Base-by-base conservation (phyloP, 1,139 yeast species). In the Suhomyces taliae region DNA sequence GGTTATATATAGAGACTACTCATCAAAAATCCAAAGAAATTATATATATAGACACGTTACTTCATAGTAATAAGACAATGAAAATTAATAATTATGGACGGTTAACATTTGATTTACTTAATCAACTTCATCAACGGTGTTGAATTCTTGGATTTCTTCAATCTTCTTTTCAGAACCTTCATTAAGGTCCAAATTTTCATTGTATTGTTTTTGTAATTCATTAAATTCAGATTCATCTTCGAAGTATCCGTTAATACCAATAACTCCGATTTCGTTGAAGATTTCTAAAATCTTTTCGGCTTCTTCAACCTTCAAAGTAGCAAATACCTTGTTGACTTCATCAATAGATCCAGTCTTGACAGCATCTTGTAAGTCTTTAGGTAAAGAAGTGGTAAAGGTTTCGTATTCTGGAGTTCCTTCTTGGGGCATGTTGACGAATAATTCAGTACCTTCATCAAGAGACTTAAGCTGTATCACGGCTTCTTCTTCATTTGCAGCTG, bases 391-490 rank as follows among this genome's bases (percentile, higher is more conserved):
- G 27, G 67, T 58, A 59, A 85, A 87, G 1, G 76, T 67, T 46
- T 76, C 73, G 59, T 79, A 83, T 47, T 81, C 81, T 36, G 66
- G 67, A 1, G 75, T 61, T 41, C 82, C 87, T 45, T 75, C 74
- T 7, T 58, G 60, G 4, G 99, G 99, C 15, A 90, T 72, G 47
- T 76, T 79, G 14, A 93, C 91, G 44, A 81, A 74, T 42, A 93
- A 75, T 64, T 87, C 85, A 1, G 93, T 81, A 50, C 83, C 79
- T 34, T 95, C 96, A 66, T 93, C 98, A 45, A 91, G 79, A 0
- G 97, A 83, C 59, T 89, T 87, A 59, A 93, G 74, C 67, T 93
- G 98, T 55, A 93, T 90, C 54, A 83, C 81, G 45, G 87, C 95
- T 54, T 84, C 93, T 27, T 81, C 89, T 43, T 79, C 88, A 14